Base-by-base conservation (phyloP, 164 flowering plant genomes). In the Akebia trifoliata region DNA sequence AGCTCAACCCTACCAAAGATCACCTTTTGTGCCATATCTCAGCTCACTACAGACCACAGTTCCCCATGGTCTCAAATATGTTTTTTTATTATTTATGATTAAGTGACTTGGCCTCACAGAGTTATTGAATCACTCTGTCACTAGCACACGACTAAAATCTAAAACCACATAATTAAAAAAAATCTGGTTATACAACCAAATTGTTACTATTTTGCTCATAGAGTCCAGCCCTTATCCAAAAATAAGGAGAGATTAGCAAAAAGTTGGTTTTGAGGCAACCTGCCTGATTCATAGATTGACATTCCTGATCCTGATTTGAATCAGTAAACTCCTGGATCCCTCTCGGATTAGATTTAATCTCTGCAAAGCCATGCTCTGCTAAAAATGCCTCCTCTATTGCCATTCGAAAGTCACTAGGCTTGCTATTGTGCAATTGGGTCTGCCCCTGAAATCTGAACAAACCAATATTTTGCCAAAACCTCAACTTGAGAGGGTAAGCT, bases 331-430 rank as follows among this genome's bases (percentile, higher is more conserved):
- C 82, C 39, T 76, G 78, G 57, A 61, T 53, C 56, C 76, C 81
- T 60, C 69, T 69, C 8, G 54, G 64, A 42, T 65, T 52, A 17
- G 76, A 61, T 26, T 70, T 75, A 60, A 72, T 70, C 49, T 82
- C 84, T 14, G 66, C 70, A 65, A 77, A 79, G 5, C 96, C 94
- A 61, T 76, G 63, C 46, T 90, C 99, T 54, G 88, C 97, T 50
- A 90, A 57, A 78, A 81, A 82, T 2, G 96, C 99, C 73, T 94
- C 97, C 59, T 94, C 96, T 34, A 88, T 68, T 21, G 99, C 99
- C 69, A 72, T 74, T 50, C 75, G 82, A 54, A 90, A 81, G 35
- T 81, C 84, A 47, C 62, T 54, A 14, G 81, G 87, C 56, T 69
- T 76, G 77, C 83, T 74, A 35, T 55, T 77, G 61, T 73, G 50